These are phyloP conservation scores for Botryotinia narcissicola DNA, from an alignment of 2,329 filamentous ascomycete genomes.

Conservation along the genomic window DNA sequence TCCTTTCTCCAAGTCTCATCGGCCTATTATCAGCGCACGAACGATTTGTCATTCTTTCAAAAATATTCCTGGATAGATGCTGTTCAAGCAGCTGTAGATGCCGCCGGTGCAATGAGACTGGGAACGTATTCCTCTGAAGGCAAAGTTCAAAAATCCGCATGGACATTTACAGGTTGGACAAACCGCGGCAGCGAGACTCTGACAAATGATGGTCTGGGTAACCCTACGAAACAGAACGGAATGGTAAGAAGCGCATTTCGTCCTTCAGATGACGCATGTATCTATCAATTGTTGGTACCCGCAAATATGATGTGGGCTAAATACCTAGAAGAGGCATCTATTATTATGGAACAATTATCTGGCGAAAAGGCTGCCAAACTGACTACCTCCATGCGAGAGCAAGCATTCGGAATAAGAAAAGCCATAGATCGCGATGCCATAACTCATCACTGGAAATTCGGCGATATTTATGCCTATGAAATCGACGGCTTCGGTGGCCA, in stretches of 20 bases:
- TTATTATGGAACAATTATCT: constrained; percentile 52
- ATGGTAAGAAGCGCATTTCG: constrained; percentile 85
- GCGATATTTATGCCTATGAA: constrained; percentile 74
- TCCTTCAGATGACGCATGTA: constrained; percentile 80
- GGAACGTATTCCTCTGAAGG: constrained; percentile 68
- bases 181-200: constrained; percentile 78
- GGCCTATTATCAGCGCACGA: constrained; percentile 73
- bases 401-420: constrained; percentile 62
- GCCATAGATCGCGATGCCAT: constrained; percentile 72
- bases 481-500: constrained; percentile 61
- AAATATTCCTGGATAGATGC: constrained; percentile 70
- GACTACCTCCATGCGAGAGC: constrained; percentile 52
- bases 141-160: constrained; percentile 56
- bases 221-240: constrained; percentile 73
- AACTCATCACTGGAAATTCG: constrained; percentile 58
- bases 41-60: constrained; percentile 70
- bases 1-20: constrained; percentile 79
- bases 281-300: constrained; percentile 82
- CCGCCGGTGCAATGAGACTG: constrained; percentile 67
- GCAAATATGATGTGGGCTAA: constrained; percentile 80
- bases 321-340: constrained; percentile 53
- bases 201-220: constrained; percentile 72
- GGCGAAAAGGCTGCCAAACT: constrained; percentile 47
- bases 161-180: constrained; percentile 75
- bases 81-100: constrained; percentile 64